These are phyloP conservation scores for Candolleomyces efflorescens DNA, from an alignment of 768 basidiomycete genomes.

Conservation along the genomic window DNA sequence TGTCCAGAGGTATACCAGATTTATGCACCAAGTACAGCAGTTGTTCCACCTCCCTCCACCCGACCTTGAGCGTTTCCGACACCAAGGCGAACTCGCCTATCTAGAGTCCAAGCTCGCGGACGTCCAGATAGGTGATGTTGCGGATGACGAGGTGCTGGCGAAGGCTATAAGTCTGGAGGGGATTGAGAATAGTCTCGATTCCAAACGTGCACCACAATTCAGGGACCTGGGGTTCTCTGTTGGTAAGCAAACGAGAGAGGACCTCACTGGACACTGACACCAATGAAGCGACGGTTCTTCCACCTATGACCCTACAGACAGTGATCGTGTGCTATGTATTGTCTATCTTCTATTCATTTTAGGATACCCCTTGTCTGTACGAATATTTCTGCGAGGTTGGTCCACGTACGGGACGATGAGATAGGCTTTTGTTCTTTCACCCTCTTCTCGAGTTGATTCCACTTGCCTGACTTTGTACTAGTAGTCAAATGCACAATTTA, in stretches of 20 bases:
- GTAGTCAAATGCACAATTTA: too few relatives aligned
- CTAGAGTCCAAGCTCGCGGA: constrained; percentile 33
- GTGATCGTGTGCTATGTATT: too few relatives aligned
- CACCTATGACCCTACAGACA: too few relatives aligned
- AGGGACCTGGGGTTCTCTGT: constrained; percentile 19
- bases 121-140: constrained; percentile 19
- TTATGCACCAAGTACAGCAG: constrained; percentile 32
- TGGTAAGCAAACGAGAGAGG: background rate
- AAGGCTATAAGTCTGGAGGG: constrained; percentile 26
- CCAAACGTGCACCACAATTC: constrained; percentile 16
- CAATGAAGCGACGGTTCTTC: too few relatives aligned
- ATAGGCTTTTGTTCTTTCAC: too few relatives aligned
- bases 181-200: constrained; percentile 21
- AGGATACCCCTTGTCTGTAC: too few relatives aligned
- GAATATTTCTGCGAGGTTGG: too few relatives aligned
- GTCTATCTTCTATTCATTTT: too few relatives aligned
- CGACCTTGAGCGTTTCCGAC: constrained; percentile 26
- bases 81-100: constrained; percentile 34
- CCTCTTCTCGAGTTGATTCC: too few relatives aligned
- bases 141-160: constrained; percentile 29
- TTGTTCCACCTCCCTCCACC: constrained; percentile 28
- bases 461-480: too few relatives aligned
- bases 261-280: background rate
- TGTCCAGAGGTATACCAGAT: constrained; percentile 34
- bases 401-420: too few relatives aligned